phyloP scores from a whole-genome alignment of 2,329 filamentous ascomycete species.

The Xylariaceae sp. region DNA sequence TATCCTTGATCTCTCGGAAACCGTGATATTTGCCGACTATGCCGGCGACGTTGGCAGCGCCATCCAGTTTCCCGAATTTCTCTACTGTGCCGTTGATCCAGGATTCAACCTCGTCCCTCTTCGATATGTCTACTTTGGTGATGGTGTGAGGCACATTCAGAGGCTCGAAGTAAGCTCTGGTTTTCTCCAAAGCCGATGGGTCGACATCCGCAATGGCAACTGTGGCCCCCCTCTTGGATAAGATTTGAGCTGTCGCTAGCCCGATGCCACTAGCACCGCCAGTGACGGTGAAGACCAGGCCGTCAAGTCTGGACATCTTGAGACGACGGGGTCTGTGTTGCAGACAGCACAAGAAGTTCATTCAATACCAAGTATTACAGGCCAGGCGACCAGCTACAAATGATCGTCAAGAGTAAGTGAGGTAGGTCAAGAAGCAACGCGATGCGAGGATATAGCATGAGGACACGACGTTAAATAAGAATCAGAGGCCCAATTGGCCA shows the following conservation, averaged over 20 bases:
- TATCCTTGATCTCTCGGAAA: constrained; percentile 38
- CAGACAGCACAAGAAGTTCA: too few relatives aligned
- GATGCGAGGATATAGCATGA: too few relatives aligned
- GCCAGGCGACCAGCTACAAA: too few relatives aligned
- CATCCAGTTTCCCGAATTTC: constrained; percentile 52
- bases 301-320: constrained; percentile 19
- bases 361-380: too few relatives aligned
- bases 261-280: constrained; percentile 41
- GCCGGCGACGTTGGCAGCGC: constrained; percentile 55
- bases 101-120: constrained; percentile 45
- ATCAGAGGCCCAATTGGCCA: too few relatives aligned
- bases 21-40: constrained; percentile 45
- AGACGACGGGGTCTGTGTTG: too few relatives aligned
- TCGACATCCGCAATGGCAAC: constrained; percentile 33
- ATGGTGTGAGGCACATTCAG: constrained; percentile 29
- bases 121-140: constrained; percentile 48
- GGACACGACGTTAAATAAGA: too few relatives aligned
- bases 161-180: constrained; percentile 28
- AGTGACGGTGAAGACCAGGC: constrained; percentile 40
- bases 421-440: too few relatives aligned
- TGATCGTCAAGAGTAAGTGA: too few relatives aligned
- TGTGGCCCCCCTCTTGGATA: constrained; percentile 30
- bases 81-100: constrained; percentile 49
- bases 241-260: constrained; percentile 30
- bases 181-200: constrained; percentile 23